phyloP scores from a whole-genome alignment of 495 filamentous ascomycete genomes.

The Penicillium steckii region DNA sequence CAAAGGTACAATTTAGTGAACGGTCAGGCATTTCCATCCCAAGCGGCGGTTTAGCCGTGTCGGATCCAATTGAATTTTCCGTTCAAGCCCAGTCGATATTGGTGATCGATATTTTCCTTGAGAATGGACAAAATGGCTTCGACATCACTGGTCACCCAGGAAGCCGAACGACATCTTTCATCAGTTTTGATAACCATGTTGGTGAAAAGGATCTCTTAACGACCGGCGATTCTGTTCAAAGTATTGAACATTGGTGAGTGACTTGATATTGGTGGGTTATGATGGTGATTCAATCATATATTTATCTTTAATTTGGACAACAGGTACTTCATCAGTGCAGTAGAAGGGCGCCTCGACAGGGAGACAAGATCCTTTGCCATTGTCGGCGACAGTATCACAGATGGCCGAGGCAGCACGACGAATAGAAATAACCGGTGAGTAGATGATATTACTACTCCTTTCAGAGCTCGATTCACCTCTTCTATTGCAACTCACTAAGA shows the following conservation, averaged over 20 bases:
- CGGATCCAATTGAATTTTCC: conserved; percentile 61
- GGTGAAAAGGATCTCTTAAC: conserved; percentile 43
- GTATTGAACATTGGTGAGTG: conserved; percentile 30
- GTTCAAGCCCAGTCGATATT: conserved; percentile 48
- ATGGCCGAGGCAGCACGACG: conserved; percentile 62
- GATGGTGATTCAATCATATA: neutral
- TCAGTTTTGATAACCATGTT: conserved; percentile 54
- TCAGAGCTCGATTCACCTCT: neutral
- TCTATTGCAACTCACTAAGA: neutral
- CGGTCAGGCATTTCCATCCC: conserved; percentile 52
- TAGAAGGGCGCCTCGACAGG: conserved; percentile 56
- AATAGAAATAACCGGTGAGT: conserved; percentile 62
- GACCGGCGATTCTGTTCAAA: conserved; percentile 29
- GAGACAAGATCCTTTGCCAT: conserved; percentile 52
- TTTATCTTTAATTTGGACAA: neutral
- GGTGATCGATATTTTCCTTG: conserved; percentile 58
- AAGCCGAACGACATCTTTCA: conserved; percentile 63
- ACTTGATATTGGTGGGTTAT: too few species aligned
- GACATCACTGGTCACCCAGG: conserved; percentile 67
- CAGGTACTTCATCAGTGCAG: conserved; percentile 59
- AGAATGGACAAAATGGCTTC: conserved; percentile 52
- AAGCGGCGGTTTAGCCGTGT: conserved; percentile 56
- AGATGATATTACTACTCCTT: too few species aligned
- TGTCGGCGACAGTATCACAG: conserved; percentile 74
- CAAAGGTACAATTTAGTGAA: conserved; percentile 56